Evolutionary conservation across 805 yeast genomes (phyloP).

Genomic region (Candida chauliodis): DNA sequence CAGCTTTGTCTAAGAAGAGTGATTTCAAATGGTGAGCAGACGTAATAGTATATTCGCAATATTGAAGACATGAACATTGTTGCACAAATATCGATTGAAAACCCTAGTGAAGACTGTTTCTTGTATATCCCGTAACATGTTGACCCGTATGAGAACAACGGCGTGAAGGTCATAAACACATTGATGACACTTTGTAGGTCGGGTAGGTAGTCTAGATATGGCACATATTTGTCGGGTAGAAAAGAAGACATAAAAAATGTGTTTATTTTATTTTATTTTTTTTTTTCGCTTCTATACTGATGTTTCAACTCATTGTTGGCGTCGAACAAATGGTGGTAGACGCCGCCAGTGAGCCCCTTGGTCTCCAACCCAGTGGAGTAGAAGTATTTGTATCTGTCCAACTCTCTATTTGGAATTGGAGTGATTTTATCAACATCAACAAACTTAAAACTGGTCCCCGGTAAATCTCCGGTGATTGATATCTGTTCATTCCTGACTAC

Average conservation of each 20-base stretch:
- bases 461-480: no score
- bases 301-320: no score
- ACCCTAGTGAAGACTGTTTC: conserved; percentile 68
- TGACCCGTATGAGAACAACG: conserved; percentile 82
- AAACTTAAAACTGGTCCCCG: no score
- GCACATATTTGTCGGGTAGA: conserved; percentile 10
- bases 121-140: conserved; percentile 68
- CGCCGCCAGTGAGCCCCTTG: no score
- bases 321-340: no score
- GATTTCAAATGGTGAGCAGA: conserved; percentile 78
- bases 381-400: no score
- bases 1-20: conserved; percentile 74
- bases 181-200: conserved; percentile 51
- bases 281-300: no score
- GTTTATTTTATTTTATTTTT: conserved; percentile 1
- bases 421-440: no score
- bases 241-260: conserved; percentile 1
- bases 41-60: conserved; percentile 70
- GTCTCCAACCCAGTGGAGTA: no score
- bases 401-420: no score
- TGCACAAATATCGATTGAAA: conserved; percentile 88
- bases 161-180: conserved; percentile 72
- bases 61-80: conserved; percentile 81
- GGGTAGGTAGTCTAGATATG: conserved; percentile 13
- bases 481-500: no score